These are phyloP conservation scores for Phytophthora vignae DNA, from an alignment of 352 stramenopile genomes.

Conservation along the genomic window DNA sequence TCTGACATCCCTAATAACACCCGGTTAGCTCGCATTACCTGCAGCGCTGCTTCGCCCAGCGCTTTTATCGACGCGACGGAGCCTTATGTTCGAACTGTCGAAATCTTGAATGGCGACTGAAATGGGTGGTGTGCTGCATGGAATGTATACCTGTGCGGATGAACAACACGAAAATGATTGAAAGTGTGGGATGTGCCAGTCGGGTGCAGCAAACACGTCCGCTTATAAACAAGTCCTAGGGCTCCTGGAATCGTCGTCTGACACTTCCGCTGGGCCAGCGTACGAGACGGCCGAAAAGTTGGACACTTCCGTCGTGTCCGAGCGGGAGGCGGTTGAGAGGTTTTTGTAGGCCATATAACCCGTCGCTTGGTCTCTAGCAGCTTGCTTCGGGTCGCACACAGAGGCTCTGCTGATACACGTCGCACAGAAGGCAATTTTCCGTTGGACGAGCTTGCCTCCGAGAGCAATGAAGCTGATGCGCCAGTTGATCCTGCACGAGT, in stretches of 20 bases:
- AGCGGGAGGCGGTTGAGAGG: neutral
- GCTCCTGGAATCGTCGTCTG: neutral
- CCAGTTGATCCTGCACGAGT: constrained; percentile 25
- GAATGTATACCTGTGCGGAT: too few relatives aligned
- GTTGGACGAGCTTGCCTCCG: constrained; percentile 21
- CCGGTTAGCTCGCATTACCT: too few relatives aligned
- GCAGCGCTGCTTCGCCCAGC: too few relatives aligned
- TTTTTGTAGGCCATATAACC: neutral
- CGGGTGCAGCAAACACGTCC: too few relatives aligned
- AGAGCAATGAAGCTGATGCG: constrained; percentile 33
- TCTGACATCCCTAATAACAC: too few relatives aligned
- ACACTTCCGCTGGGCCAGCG: neutral
- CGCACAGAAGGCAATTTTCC: constrained; percentile 39
- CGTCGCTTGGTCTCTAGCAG: constrained; percentile 14
- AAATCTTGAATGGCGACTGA: too few relatives aligned
- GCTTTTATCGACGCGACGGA: too few relatives aligned
- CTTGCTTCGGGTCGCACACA: constrained; percentile 8
- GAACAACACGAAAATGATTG: too few relatives aligned
- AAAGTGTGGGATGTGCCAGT: too few relatives aligned
- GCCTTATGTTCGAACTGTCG: too few relatives aligned
- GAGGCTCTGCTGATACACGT: constrained; percentile 30
- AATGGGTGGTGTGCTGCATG: too few relatives aligned
- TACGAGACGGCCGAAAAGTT: neutral
- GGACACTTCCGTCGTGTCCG: constrained; percentile 7
- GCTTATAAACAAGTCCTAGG: neutral